Percentiles rank a stretch among this genome's conserved stretches.
Conservation (phyloP, 805 yeast species). For the Cephaloascus albidus region DNA sequence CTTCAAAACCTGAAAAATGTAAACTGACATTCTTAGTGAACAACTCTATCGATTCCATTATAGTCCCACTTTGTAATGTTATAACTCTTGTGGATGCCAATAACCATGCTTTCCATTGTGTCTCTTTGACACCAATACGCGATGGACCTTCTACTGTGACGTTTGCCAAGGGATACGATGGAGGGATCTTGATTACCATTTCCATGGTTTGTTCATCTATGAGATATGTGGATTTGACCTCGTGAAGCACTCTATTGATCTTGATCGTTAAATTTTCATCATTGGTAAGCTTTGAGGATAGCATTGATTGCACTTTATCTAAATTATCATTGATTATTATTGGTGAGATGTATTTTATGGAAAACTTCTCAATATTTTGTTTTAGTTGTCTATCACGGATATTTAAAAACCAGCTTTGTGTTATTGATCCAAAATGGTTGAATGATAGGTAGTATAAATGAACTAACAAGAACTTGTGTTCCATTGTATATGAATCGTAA, state of each 20-base stretch:
- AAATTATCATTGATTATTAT: slow-evolving; percentile 50
- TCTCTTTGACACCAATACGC: slow-evolving; percentile 82
- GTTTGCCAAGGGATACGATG: slow-evolving; percentile 67
- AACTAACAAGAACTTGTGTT: slow-evolving; percentile 29
- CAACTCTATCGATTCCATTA: slow-evolving; percentile 57
- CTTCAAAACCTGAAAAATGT: slow-evolving; percentile 91
- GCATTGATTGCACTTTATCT: slow-evolving; percentile 33
- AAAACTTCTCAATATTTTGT: slow-evolving; percentile 49
- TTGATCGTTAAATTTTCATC: slow-evolving; percentile 48
- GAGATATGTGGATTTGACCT: slow-evolving; percentile 61
- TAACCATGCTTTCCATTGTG: slow-evolving; percentile 92
- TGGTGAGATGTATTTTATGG: slow-evolving; percentile 56
- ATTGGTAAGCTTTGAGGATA: slow-evolving; percentile 12
- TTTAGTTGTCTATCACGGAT: slow-evolving; percentile 62
- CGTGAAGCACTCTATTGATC: slow-evolving; percentile 51
- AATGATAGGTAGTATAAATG: slow-evolving; percentile 44
- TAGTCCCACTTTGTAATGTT: slow-evolving; percentile 63
- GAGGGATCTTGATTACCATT: slow-evolving; percentile 65
- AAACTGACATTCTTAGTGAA: slow-evolving; percentile 68
- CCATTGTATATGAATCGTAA: slow-evolving; percentile 17
- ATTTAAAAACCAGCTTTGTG: slow-evolving; percentile 62
- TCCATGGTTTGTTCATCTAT: slow-evolving; percentile 87
- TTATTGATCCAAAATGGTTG: slow-evolving; percentile 43
- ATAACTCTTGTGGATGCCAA: slow-evolving; percentile 82
- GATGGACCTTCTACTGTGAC: slow-evolving; percentile 70